Evolutionary conservation across 2,329 filamentous ascomycete genomes (phyloP).

Genomic region (Aspergillus glaucus): DNA sequence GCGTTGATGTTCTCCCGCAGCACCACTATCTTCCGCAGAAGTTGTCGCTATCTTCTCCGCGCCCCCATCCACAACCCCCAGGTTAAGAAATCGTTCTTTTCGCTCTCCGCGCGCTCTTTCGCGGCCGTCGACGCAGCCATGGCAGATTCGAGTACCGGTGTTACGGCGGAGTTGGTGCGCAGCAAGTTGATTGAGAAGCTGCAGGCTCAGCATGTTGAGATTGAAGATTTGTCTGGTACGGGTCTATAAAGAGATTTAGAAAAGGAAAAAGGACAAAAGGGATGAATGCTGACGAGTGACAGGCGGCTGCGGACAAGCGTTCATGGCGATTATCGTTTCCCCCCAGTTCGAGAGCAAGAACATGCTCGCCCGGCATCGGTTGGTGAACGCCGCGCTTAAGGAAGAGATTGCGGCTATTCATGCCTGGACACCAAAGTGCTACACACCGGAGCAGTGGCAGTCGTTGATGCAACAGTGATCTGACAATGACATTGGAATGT

Average conservation of each 20-base stretch:
- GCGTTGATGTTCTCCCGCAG: slow-evolving; percentile 34
- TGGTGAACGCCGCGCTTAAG: slow-evolving; percentile 78
- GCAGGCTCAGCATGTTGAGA: slow-evolving; percentile 71
- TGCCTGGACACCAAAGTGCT: slow-evolving; percentile 91
- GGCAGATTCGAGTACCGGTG: slow-evolving; percentile 47
- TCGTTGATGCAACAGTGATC: slow-evolving; percentile 48
- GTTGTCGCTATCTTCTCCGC: slow-evolving; percentile 34
- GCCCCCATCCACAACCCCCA: slow-evolving; percentile 17
- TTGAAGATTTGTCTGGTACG: slow-evolving; percentile 87
- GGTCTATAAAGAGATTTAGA: background rate
- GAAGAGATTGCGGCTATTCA: slow-evolving; percentile 86
- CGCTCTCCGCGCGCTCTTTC: slow-evolving; percentile 28
- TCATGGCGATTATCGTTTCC: slow-evolving; percentile 64
- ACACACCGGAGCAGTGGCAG: slow-evolving; percentile 85
- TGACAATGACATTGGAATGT: slow-evolving; percentile 1
- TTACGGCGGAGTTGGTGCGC: slow-evolving; percentile 68
- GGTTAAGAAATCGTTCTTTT: slow-evolving; percentile 21
- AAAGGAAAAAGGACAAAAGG: background rate
- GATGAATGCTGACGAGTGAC: background rate
- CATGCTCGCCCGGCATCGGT: slow-evolving; percentile 75
- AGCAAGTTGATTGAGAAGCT: slow-evolving; percentile 64
- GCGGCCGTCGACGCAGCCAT: slow-evolving; percentile 32
- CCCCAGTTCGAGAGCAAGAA: slow-evolving; percentile 64
- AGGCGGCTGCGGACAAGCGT: slow-evolving; percentile 68
- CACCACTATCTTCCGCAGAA: slow-evolving; percentile 31